These are phyloP conservation scores for Dactylonectria macrodidyma DNA, from an alignment of 2,329 filamentous ascomycete genomes.

Conservation along the genomic window DNA sequence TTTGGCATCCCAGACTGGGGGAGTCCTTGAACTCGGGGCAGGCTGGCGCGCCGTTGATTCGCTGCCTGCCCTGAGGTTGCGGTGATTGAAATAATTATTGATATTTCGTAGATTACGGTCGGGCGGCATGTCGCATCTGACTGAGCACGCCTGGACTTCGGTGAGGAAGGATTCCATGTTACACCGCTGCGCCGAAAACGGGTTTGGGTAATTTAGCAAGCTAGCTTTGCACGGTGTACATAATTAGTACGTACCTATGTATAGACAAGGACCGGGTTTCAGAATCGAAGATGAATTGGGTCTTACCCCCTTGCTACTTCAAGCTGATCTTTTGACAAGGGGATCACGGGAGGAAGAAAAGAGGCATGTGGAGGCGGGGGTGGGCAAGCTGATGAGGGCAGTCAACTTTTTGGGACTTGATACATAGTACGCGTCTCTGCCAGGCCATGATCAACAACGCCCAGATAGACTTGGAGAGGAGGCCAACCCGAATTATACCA, in stretches of 20 bases:
- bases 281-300: slow-evolving; percentile 24
- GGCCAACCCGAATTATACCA: slow-evolving; percentile 6
- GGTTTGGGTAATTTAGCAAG: neutral
- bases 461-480: neutral
- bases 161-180: slow-evolving; percentile 1
- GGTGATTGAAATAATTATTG: slow-evolving; percentile 3
- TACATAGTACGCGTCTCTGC: neutral
- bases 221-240: neutral
- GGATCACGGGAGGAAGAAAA: slow-evolving; percentile 22
- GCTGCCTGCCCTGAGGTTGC: slow-evolving; percentile 8
- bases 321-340: slow-evolving; percentile 27
- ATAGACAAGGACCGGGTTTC: slow-evolving; percentile 19
- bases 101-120: slow-evolving; percentile 4
- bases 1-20: slow-evolving; percentile 20
- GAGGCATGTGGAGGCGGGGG: slow-evolving; percentile 9
- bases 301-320: slow-evolving; percentile 25
- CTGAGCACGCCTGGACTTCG: slow-evolving; percentile 1
- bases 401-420: neutral
- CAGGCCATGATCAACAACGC: neutral
- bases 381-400: slow-evolving; percentile 3
- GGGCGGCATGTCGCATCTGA: neutral
- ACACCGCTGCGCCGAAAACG: slow-evolving; percentile 1
- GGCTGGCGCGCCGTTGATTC: slow-evolving; percentile 25
- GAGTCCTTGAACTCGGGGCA: slow-evolving; percentile 20
- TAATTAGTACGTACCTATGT: neutral